Conservation (phyloP, 1,139 yeast genomes). For the Kluyveromyces sp. region DNA sequence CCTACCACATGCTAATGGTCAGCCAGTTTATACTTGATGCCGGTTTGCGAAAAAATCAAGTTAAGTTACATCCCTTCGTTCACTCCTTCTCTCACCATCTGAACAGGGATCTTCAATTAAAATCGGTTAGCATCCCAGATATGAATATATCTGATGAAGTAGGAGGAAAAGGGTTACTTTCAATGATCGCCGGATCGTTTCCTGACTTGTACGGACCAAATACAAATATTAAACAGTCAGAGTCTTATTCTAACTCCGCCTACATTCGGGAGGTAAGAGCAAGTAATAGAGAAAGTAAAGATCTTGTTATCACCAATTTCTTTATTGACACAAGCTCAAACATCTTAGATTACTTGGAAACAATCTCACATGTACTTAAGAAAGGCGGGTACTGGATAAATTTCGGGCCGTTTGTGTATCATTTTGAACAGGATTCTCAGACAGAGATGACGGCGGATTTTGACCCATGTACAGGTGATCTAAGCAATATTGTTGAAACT, state of each 20-base stretch:
- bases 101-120: conserved; percentile 40
- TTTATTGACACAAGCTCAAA: conserved; percentile 77
- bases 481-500: conserved; percentile 5
- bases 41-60: conserved; percentile 36
- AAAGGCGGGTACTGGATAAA: conserved; percentile 69
- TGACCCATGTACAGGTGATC: conserved; percentile 13
- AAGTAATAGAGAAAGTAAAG: conserved; percentile 37
- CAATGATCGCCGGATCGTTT: conserved; percentile 78
- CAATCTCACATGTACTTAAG: conserved; percentile 48
- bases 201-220: conserved; percentile 64
- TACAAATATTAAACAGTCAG: conserved; percentile 33
- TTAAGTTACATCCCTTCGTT: conserved; percentile 47
- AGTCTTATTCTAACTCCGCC: conserved; percentile 36
- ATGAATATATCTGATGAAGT: conserved; percentile 39
- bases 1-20: conserved; percentile 70
- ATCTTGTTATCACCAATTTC: conserved; percentile 62
- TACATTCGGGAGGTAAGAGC: conserved; percentile 35
- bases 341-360: conserved; percentile 57
- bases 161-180: conserved; percentile 50
- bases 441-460: conserved; percentile 14
- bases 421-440: conserved; percentile 54
- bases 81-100: conserved; percentile 45
- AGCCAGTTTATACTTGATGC: conserved; percentile 60
- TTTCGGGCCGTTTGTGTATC: conserved; percentile 84
- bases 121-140: conserved; percentile 51